These are phyloP conservation scores for Zizania palustris DNA, from an alignment of 202 grass and related monocot genomes.

Conservation along the genomic window DNA sequence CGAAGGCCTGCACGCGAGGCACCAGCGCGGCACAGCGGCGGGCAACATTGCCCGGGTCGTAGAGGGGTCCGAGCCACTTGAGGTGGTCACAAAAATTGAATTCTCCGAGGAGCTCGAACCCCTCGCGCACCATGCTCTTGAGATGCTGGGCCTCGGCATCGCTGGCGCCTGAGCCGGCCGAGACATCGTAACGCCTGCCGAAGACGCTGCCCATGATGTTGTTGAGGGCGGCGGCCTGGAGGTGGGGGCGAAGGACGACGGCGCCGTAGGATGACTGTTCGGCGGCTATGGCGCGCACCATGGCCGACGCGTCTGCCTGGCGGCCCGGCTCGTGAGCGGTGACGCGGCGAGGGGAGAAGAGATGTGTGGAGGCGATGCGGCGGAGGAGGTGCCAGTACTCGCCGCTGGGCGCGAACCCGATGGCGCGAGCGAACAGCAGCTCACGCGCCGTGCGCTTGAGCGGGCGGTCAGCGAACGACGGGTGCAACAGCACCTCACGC, in stretches of 20 bases:
- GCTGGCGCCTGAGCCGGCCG: neutral
- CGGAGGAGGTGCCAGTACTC: slow-evolving; percentile 76
- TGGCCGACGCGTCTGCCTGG: slow-evolving; percentile 49
- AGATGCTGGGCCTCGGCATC: slow-evolving; percentile 48
- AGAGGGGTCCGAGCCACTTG: slow-evolving; percentile 56
- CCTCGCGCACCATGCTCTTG: slow-evolving; percentile 66
- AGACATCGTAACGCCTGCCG: slow-evolving; percentile 50
- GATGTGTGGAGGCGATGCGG: slow-evolving; percentile 66
- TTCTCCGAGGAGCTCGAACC: slow-evolving; percentile 75
- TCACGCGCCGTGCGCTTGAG: slow-evolving; percentile 71
- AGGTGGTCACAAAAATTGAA: slow-evolving; percentile 91
- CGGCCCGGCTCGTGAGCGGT: slow-evolving; percentile 62
- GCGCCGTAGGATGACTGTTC: slow-evolving; percentile 37
- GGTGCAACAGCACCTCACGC: slow-evolving; percentile 62
- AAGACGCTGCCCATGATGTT: slow-evolving; percentile 89
- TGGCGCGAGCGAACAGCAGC: slow-evolving; percentile 75
- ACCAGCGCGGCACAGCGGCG: slow-evolving; percentile 55
- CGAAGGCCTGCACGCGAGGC: slow-evolving; percentile 55
- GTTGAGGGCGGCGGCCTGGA: slow-evolving; percentile 68
- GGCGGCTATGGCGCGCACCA: slow-evolving; percentile 41
- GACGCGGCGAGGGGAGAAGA: slow-evolving; percentile 67
- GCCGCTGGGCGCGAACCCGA: slow-evolving; percentile 71
- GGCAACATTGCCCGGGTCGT: slow-evolving; percentile 54
- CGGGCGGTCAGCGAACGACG: slow-evolving; percentile 56
- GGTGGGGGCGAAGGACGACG: slow-evolving; percentile 53